Percentiles rank a stretch among this genome's conserved stretches.
Conservation (phyloP, 1,284 basidiomycete species). For the Papiliotrema terrestris region DNA sequence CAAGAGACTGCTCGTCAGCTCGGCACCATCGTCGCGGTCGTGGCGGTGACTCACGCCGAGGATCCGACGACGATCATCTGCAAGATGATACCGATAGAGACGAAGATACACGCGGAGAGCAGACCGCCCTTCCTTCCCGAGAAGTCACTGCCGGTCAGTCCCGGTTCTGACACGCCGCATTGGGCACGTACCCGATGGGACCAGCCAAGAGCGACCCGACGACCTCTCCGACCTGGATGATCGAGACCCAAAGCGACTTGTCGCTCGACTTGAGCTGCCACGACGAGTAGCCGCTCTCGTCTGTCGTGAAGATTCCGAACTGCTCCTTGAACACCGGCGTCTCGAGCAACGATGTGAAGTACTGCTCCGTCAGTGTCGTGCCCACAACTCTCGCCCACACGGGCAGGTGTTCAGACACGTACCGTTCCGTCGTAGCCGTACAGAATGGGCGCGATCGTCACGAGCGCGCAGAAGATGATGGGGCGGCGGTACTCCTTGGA, state of each 20-base stretch:
- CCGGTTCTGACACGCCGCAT: neutral
- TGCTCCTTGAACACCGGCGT: constrained; percentile 11
- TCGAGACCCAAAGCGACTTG: constrained; percentile 43
- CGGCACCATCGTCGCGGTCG: neutral
- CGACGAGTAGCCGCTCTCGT: constrained; percentile 3
- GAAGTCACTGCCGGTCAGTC: constrained; percentile 31
- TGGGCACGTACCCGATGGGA: constrained; percentile 35
- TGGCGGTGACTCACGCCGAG: constrained; percentile 14
- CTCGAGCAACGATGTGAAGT: constrained; percentile 45
- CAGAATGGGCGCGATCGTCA: constrained; percentile 27
- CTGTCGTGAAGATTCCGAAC: constrained; percentile 10
- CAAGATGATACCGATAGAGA: constrained; percentile 47
- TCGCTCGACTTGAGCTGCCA: constrained; percentile 15
- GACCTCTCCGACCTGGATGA: constrained; percentile 52
- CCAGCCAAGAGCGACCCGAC: constrained; percentile 48
- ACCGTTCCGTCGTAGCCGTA: constrained; percentile 48
- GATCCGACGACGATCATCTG: constrained; percentile 46
- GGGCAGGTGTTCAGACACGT: too few relatives aligned
- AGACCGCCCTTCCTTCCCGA: constrained; percentile 49
- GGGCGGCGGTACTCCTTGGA: constrained; percentile 5
- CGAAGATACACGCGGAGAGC: constrained; percentile 34
- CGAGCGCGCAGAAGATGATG: constrained; percentile 6
- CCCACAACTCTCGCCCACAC: neutral
- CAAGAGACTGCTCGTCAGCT: constrained; percentile 28
- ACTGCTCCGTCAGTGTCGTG: constrained; percentile 5